phyloP scores from a whole-genome alignment of 2,329 filamentous ascomycete species.

The Ophioceras dolichostomum region DNA sequence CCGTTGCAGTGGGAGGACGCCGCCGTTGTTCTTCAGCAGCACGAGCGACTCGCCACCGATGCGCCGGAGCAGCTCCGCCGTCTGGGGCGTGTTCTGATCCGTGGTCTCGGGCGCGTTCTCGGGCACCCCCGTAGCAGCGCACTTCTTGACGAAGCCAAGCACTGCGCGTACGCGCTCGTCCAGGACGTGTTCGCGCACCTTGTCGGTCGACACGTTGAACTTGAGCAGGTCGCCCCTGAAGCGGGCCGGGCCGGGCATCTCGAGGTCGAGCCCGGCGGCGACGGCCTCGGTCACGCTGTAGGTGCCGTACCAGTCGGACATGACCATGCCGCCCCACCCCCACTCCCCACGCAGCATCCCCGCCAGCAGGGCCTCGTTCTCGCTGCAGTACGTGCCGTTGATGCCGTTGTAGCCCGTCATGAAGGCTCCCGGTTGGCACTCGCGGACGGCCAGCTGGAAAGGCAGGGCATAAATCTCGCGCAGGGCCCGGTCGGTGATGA shows the following conservation, averaged over 20 bases:
- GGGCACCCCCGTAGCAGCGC: slow-evolving; percentile 37
- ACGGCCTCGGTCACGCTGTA: slow-evolving; percentile 39
- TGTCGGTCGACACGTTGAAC: slow-evolving; percentile 41
- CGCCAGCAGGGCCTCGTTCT: slow-evolving; percentile 37
- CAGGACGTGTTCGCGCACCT: slow-evolving; percentile 28
- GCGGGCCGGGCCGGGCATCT: slow-evolving; percentile 45
- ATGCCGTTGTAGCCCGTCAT: slow-evolving; percentile 50
- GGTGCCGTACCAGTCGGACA: slow-evolving; percentile 49
- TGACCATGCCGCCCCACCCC: slow-evolving; percentile 43
- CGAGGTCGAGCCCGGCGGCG: slow-evolving; percentile 41
- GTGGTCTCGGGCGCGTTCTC: slow-evolving; percentile 9
- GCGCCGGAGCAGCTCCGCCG: slow-evolving; percentile 19
- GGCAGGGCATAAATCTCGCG: slow-evolving; percentile 47
- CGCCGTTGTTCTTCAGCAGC: slow-evolving; percentile 59
- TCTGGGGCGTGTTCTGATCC: slow-evolving; percentile 7
- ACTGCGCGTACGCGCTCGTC: slow-evolving; percentile 27
- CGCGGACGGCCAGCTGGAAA: slow-evolving; percentile 43
- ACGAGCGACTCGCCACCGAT: slow-evolving; percentile 49
- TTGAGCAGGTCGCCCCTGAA: slow-evolving; percentile 38
- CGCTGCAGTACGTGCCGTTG: slow-evolving; percentile 42
- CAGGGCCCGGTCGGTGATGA: slow-evolving; percentile 41
- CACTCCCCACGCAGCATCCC: slow-evolving; percentile 42
- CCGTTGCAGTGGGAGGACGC: slow-evolving; percentile 46
- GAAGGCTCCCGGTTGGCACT: slow-evolving; percentile 36
- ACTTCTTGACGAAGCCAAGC: slow-evolving; percentile 46